These are phyloP conservation scores for Hymenochaete sp. DNA, from an alignment of 1,284 basidiomycete genomes.

Conservation along the genomic window DNA sequence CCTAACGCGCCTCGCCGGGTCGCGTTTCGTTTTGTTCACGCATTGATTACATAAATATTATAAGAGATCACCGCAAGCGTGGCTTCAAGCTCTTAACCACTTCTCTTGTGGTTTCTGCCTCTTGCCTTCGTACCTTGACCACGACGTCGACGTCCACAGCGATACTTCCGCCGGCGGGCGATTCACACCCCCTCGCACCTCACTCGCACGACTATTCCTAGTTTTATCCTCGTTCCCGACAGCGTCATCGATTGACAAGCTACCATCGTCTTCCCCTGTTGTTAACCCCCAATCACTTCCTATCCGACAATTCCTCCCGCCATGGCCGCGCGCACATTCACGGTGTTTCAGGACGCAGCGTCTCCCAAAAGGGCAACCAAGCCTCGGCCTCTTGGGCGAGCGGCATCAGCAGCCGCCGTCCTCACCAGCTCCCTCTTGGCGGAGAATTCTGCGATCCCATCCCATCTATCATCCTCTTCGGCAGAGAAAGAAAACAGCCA, in stretches of 20 bases:
- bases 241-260: neutral
- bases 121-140: neutral
- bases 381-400: constrained; percentile 7
- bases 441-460: constrained; percentile 21
- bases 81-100: neutral
- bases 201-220: too few relatives aligned
- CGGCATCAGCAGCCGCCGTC: constrained; percentile 2
- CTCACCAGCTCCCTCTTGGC: constrained; percentile 6
- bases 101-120: constrained; percentile 1
- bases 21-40: too few relatives aligned
- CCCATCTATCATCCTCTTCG: constrained; percentile 22
- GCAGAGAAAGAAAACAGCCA: constrained; percentile 70
- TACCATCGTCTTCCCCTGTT: neutral
- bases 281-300: too few relatives aligned
- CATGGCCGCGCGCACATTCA: constrained; percentile 52
- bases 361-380: constrained; percentile 24
- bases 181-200: too few relatives aligned
- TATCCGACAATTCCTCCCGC: too few relatives aligned
- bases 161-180: too few relatives aligned
- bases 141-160: neutral
- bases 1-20: too few relatives aligned
- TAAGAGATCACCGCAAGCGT: too few relatives aligned
- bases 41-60: too few relatives aligned
- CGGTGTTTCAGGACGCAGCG: constrained; percentile 54
- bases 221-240: neutral